A percentile compares a stretch with the other conserved stretches of the same genome.
Conservation (phyloP, 306 rosid genomes). For the Argentina anserina region DNA sequence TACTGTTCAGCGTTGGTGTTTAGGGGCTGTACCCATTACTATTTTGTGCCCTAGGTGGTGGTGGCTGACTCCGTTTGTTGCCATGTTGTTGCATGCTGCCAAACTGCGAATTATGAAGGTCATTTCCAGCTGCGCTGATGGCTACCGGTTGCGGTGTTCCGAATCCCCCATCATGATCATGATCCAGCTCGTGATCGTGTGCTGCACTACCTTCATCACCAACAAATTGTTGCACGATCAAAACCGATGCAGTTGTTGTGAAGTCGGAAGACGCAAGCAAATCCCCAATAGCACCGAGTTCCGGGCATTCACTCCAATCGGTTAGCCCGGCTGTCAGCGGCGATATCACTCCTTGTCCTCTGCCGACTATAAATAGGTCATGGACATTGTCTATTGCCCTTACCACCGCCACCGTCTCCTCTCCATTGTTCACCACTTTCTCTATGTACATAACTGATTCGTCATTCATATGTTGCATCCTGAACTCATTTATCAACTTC, state of each 20-base stretch:
- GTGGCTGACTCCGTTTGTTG: not conserved
- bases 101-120: not conserved
- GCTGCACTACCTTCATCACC: conserved; percentile 27
- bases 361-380: conserved; percentile 77
- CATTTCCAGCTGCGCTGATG: not conserved
- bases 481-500: conserved; percentile 46
- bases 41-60: conserved; percentile 12
- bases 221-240: conserved; percentile 69
- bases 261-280: conserved; percentile 81
- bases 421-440: conserved; percentile 70
- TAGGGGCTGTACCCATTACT: not conserved
- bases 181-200: not conserved
- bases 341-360: conserved; percentile 74
- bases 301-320: conserved; percentile 97
- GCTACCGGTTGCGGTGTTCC: not conserved
- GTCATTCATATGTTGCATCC: conserved; percentile 7
- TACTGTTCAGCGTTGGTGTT: not conserved
- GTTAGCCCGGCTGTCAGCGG: conserved; percentile 83
- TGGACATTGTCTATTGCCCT: conserved; percentile 60
- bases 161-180: not conserved
- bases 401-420: conserved; percentile 73
- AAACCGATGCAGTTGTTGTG: conserved; percentile 74
- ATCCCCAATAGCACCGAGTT: conserved; percentile 87
- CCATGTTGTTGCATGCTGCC: not conserved
- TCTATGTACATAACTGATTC: conserved; percentile 47